Evolutionary conservation across 164 flowering plant genomes (phyloP).

Genomic region (Macadamia integrifolia): DNA sequence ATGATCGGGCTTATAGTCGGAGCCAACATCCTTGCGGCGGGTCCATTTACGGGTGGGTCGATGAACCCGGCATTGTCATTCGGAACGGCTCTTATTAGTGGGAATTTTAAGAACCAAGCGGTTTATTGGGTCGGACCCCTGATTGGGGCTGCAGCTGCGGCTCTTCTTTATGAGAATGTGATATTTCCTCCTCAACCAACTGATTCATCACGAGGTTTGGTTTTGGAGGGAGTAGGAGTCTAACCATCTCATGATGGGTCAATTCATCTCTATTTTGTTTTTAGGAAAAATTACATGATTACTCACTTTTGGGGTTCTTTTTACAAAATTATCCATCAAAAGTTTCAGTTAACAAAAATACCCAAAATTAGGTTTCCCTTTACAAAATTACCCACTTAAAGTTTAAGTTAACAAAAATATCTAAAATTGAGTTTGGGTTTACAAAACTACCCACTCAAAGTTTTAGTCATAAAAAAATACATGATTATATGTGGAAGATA

Average conservation of each 20-base stretch:
- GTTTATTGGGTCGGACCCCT: conserved; percentile 89
- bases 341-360: too few relatives aligned
- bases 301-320: too few relatives aligned
- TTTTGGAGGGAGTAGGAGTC: conserved; percentile 19
- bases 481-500: too few relatives aligned
- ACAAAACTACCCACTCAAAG: too few relatives aligned
- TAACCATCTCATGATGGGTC: background rate
- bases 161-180: conserved; percentile 62
- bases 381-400: too few relatives aligned
- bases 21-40: conserved; percentile 63
- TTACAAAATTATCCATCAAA: too few relatives aligned
- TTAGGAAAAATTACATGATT: too few relatives aligned
- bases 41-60: conserved; percentile 84
- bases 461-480: too few relatives aligned
- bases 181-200: conserved; percentile 33
- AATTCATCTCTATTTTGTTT: too few relatives aligned
- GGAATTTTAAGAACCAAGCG: conserved; percentile 74
- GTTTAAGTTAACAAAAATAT: too few relatives aligned
- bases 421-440: too few relatives aligned
- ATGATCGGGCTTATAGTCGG: conserved; percentile 60
- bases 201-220: conserved; percentile 24
- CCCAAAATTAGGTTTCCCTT: too few relatives aligned
- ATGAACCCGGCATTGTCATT: conserved; percentile 87
- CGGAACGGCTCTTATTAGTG: conserved; percentile 58
- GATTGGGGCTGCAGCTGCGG: conserved; percentile 65